These are phyloP conservation scores for Theobroma cacao DNA, from an alignment of 345 rosid genomes.

Conservation along the genomic window DNA sequence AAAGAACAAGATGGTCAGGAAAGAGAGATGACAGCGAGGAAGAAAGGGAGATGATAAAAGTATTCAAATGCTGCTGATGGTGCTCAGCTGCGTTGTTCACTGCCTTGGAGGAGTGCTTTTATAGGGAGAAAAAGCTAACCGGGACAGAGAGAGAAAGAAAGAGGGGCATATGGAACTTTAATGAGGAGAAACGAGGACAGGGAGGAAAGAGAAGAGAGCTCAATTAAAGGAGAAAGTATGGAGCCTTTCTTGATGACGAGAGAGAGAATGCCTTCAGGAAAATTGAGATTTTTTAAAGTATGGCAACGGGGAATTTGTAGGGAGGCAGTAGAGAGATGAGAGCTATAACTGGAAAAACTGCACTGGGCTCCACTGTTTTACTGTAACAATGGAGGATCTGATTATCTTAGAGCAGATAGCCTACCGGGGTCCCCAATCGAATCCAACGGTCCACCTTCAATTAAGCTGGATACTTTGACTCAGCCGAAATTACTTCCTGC, in stretches of 20 bases:
- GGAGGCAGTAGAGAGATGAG: not conserved
- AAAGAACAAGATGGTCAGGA: not conserved
- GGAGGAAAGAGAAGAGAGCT: not conserved
- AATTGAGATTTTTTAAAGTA: not conserved
- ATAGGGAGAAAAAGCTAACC: conserved; percentile 11
- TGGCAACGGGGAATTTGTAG: not conserved
- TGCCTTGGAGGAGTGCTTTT: not conserved
- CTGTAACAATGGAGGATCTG: not conserved
- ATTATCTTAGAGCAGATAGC: not conserved
- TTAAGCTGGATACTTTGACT: conserved; percentile 20
- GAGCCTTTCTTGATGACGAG: not conserved
- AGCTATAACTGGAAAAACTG: conserved; percentile 23
- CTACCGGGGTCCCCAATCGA: not conserved
- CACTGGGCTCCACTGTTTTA: not conserved
- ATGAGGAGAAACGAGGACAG: not conserved
- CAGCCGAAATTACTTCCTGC: conserved; percentile 19
- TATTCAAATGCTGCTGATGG: not conserved
- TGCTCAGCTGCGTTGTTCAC: not conserved
- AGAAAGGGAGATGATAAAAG: not conserved
- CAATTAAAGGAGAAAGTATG: conserved; percentile 7
- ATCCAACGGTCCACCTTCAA: conserved; percentile 11
- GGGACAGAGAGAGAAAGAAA: not conserved
- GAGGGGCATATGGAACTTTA: not conserved
- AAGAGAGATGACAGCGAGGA: not conserved
- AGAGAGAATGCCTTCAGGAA: not conserved